phyloP scores from a whole-genome alignment of 495 filamentous ascomycete species.

The Parathielavia hyrcaniae region DNA sequence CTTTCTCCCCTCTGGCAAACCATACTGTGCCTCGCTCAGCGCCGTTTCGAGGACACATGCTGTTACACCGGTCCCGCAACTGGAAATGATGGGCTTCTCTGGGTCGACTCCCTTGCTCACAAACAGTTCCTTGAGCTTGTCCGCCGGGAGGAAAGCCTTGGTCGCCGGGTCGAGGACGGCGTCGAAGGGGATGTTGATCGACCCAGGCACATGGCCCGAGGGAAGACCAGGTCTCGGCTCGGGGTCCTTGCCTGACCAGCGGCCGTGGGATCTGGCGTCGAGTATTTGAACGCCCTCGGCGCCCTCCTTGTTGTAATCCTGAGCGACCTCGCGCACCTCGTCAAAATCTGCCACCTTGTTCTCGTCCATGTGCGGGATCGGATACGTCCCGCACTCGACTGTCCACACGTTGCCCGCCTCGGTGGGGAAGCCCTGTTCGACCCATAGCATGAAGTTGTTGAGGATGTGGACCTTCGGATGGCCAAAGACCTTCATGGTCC shows the following conservation, averaged over 20 bases:
- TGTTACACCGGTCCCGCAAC: constrained; percentile 90
- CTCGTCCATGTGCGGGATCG: constrained; percentile 47
- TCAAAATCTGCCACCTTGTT: constrained; percentile 56
- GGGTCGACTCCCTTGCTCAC: constrained; percentile 69
- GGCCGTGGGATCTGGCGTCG: constrained; percentile 73
- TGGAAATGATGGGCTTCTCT: constrained; percentile 77
- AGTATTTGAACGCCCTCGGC: constrained; percentile 77
- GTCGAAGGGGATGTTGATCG: constrained; percentile 74
- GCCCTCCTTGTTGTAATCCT: constrained; percentile 71
- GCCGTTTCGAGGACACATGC: constrained; percentile 90
- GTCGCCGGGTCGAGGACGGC: constrained; percentile 74
- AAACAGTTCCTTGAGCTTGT: constrained; percentile 71
- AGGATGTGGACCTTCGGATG: constrained; percentile 85
- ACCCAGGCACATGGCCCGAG: constrained; percentile 86
- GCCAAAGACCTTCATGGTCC: constrained; percentile 86
- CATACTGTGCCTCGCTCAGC: constrained; percentile 68
- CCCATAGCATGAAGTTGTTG: constrained; percentile 91
- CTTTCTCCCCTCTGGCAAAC: constrained; percentile 57
- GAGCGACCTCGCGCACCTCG: constrained; percentile 68
- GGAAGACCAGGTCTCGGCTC: constrained; percentile 83
- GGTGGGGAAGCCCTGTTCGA: constrained; percentile 68
- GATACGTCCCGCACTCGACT: constrained; percentile 51
- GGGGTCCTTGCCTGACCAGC: constrained; percentile 76
- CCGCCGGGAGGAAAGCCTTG: constrained; percentile 67
- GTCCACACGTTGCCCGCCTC: constrained; percentile 69